These are phyloP conservation scores for Echinosophora koreensis DNA, from an alignment of 306 rosid genomes.

Conservation along the genomic window DNA sequence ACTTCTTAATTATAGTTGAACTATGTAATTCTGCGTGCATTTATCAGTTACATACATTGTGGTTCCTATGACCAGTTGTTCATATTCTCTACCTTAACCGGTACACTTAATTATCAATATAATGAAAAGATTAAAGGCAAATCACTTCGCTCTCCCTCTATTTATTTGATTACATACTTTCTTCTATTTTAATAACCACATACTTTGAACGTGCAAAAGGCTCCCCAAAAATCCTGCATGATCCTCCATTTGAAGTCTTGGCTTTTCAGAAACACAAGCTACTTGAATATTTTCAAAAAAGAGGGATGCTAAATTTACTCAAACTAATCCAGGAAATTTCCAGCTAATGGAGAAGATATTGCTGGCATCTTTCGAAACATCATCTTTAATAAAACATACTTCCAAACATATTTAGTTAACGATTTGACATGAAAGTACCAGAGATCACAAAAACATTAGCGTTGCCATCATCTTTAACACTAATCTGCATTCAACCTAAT, in stretches of 20 bases:
- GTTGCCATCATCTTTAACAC: no score
- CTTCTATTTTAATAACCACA: background rate
- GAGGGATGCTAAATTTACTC: background rate
- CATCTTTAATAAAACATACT: no score
- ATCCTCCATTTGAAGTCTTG: background rate
- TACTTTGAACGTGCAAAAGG: background rate
- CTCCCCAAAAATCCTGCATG: background rate
- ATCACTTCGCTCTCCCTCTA: background rate
- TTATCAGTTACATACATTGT: background rate
- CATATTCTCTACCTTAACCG: background rate
- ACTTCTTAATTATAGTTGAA: no score
- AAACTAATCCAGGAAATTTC: background rate
- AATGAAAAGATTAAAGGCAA: background rate
- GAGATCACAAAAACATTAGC: no score
- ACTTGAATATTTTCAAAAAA: background rate
- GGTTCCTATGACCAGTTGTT: conserved; percentile 3
- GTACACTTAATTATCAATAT: conserved; percentile 3
- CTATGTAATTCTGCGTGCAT: background rate
- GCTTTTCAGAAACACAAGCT: background rate
- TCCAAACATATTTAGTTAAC: no score
- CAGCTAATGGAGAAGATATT: background rate
- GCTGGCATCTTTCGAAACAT: no score
- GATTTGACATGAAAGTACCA: no score
- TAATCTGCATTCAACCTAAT: no score
- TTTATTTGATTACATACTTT: background rate